Evolutionary conservation across 2,329 filamentous ascomycete genomes (phyloP), one percentile per base, ranked within the genome.

Genomic region (Aureobasidium vineae): DNA sequence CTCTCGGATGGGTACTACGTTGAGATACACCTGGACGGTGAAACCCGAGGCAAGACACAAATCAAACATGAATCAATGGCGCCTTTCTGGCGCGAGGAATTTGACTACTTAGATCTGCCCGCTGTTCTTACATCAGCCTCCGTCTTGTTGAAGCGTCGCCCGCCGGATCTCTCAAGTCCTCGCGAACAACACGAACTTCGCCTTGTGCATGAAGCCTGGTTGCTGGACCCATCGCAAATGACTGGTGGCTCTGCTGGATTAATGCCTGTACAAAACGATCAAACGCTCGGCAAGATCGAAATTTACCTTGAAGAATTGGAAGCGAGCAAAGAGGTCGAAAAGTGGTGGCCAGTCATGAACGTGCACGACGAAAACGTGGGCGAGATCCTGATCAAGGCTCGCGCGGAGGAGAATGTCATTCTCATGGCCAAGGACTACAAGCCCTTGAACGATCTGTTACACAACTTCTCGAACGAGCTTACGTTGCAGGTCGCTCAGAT

Each of bases 371-470:
- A 92, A 71, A 81, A 84, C 1, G 85, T 96, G 57, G 94, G 93
- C 33, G 91, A 93, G 69, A 89, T 97, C 80, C 83, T 96, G 61
- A 86, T 97, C 77, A 92, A 88, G 73, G 83, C 96, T 26, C 87
- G 89, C 52, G 88, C 95, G 70, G 91, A 97, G 65, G 94, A 99
- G 77, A 87, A 95, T 59, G 90, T 96, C 7, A 93, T 98, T 11
- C 83, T 99, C 43, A 88, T 96, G 79, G 86, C 88, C 7, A 86
- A 89, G 67, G 92, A 98, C 74, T 99, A 99, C 76, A 84, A 90
- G 71, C 86, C 88, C 2, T 83, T 99, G 67, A 90, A 90, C 1
- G 89, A 95, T 69, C 81, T 97, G 33, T 81, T 99, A 33, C 92
- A 97, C 73, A 87, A 88, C 6, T 97, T 98, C 75, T 87, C 87